These are phyloP conservation scores for Claviceps cyperi DNA, from an alignment of 2,329 filamentous ascomycete species.

Conservation along the genomic window DNA sequence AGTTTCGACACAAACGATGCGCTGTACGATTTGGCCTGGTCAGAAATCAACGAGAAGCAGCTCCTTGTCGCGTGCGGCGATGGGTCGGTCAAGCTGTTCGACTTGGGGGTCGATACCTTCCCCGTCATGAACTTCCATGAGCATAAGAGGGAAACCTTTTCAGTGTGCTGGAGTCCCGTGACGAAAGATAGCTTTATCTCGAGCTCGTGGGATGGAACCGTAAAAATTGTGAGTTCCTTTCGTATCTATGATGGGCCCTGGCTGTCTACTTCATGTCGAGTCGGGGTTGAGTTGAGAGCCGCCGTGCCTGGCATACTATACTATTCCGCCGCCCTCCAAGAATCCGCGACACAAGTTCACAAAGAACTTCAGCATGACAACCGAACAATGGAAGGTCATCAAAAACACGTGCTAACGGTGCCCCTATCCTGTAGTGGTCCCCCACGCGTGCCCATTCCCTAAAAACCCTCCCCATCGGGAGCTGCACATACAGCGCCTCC, in stretches of 20 bases:
- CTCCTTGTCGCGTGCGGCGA: slow-evolving; percentile 80
- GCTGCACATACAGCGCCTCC: slow-evolving; percentile 84
- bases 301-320: too few relatives aligned
- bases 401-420: not conserved
- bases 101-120: slow-evolving; percentile 66
- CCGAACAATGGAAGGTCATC: not conserved
- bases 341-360: too few relatives aligned
- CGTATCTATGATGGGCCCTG: too few relatives aligned
- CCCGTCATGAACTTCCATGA: slow-evolving; percentile 88
- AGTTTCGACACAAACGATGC: slow-evolving; percentile 96
- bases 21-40: slow-evolving; percentile 90
- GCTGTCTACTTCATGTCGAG: not conserved
- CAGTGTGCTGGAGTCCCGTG: slow-evolving; percentile 82
- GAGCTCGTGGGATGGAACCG: slow-evolving; percentile 88
- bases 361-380: too few relatives aligned
- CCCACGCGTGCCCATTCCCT: slow-evolving; percentile 62
- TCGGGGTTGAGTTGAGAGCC: not conserved
- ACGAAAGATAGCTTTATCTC: slow-evolving; percentile 84
- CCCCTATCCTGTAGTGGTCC: slow-evolving; percentile 50
- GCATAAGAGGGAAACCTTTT: slow-evolving; percentile 85
- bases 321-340: not conserved
- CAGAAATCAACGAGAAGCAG: slow-evolving; percentile 92
- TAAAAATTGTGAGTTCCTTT: slow-evolving; percentile 55
- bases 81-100: slow-evolving; percentile 88
- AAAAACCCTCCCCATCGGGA: slow-evolving; percentile 77